phyloP scores from a whole-genome alignment of 2,329 filamentous ascomycete genomes.

The Microdochium bolleyi region DNA sequence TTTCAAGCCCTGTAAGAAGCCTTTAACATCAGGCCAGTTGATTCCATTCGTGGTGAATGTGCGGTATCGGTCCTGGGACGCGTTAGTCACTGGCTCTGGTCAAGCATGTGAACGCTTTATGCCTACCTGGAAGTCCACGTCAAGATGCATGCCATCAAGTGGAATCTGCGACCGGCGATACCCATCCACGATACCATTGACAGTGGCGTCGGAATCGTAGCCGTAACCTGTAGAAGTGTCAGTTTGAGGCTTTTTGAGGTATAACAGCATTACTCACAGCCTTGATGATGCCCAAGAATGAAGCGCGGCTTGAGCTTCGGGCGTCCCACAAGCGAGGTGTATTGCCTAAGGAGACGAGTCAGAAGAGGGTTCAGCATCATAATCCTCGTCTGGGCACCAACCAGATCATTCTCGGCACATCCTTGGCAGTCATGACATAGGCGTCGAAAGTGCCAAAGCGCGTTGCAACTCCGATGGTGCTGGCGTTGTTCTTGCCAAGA shows the following conservation, averaged over 20 bases:
- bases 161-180: constrained; percentile 20
- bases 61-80: constrained; percentile 12
- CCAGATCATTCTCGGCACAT: neutral
- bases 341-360: constrained; percentile 14
- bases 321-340: constrained; percentile 24
- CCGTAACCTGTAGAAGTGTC: constrained; percentile 12
- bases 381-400: neutral
- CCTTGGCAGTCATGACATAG: constrained; percentile 16
- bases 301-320: constrained; percentile 26
- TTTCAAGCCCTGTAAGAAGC: constrained; percentile 22
- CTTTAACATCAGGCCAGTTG: constrained; percentile 18
- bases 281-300: constrained; percentile 26
- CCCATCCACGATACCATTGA: constrained; percentile 14
- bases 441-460: constrained; percentile 22
- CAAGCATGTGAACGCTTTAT: neutral
- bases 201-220: constrained; percentile 16
- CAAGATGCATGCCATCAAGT: constrained; percentile 27
- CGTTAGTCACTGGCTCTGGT: neutral
- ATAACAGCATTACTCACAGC: constrained; percentile 9
- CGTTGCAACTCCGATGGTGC: constrained; percentile 19
- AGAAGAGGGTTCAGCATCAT: neutral
- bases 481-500: constrained; percentile 18
- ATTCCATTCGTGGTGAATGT: constrained; percentile 22
- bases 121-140: constrained; percentile 26
- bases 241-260: neutral